Evolutionary conservation across 108 stramenopile genomes (phyloP).

Genomic region (Cylindrotheca closterium): DNA sequence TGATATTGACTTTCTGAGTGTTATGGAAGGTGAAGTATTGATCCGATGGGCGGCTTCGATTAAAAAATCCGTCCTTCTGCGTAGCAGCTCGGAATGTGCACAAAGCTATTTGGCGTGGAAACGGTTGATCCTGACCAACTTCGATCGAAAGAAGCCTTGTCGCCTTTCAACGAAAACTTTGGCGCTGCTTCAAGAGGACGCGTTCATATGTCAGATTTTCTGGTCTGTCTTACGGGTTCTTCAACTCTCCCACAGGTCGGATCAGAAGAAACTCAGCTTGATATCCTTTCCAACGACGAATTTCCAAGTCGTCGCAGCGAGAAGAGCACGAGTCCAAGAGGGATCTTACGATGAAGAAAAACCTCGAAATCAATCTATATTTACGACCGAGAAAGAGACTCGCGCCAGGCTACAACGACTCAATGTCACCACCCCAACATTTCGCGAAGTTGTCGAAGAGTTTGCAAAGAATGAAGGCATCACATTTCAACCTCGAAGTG

Average conservation of each 20-base stretch:
- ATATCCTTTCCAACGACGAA: conserved; percentile 39
- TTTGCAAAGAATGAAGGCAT: conserved; percentile 67
- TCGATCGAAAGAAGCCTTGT: not conserved
- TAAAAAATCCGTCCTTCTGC: conserved; percentile 7
- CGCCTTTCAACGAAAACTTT: conserved; percentile 3
- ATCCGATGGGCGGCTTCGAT: conserved; percentile 43
- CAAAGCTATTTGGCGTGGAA: conserved; percentile 61
- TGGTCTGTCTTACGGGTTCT: conserved; percentile 70
- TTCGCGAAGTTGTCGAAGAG: conserved; percentile 68
- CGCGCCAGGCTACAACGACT: conserved; percentile 21
- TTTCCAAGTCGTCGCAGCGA: conserved; percentile 46
- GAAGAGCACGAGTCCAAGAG: conserved; percentile 45
- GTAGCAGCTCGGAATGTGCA: conserved; percentile 21
- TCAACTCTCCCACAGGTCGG: conserved; percentile 28
- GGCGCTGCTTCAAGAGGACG: conserved; percentile 43
- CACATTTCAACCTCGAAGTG: conserved; percentile 62
- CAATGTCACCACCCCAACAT: conserved; percentile 33
- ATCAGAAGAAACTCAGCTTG: conserved; percentile 25
- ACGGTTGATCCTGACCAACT: conserved; percentile 25
- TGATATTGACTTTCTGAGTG: conserved; percentile 58
- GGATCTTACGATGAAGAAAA: conserved; percentile 20
- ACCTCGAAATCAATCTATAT: conserved; percentile 32
- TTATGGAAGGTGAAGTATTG: conserved; percentile 76
- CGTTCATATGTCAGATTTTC: conserved; percentile 63
- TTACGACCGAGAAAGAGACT: conserved; percentile 33